Base-by-base conservation (phyloP, 148 eudicot species). In the Camellia japonica region DNA sequence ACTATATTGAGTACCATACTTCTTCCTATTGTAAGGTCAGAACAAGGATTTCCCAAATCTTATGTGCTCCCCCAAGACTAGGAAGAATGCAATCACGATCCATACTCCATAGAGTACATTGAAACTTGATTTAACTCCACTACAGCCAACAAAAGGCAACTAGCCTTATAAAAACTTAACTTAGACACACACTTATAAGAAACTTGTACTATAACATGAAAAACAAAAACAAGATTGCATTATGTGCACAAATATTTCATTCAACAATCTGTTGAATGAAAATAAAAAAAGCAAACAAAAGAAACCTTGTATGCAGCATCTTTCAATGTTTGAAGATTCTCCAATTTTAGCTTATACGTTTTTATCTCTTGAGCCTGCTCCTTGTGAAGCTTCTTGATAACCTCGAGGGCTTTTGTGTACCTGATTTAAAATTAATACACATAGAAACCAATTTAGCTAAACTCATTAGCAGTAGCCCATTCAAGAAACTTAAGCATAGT, bases 381-480 rank as follows among this genome's bases (percentile, higher is more conserved):
- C 84, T 97, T 97, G 76, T 97, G 98, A 86, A 97, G 99, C 88
- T 97, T 97, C 86, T 97, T 97, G 72, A 97, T 97, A 74, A 97
- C 97, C 91, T 97, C 99, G 79, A 97, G 89, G 41, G 99, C 99
- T 82, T 97, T 97, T 2, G 99, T 97, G 87, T 97, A 97, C 85
- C 99, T 97, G 74, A 78, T 78, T 71, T 73, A 44, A 84, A 73
- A 64, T 44, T 55, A 80, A 63, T 42, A 69, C 44, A 49, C 42
- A 15, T 61, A 49, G 52, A 61, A 44, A 68, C 52, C 60, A 75
- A 23, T 18, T n/a, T 5, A 78, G 15, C 19, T 47, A 11, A 67
- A 67, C 52, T 68, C 46, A 65, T 30, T 16, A 77, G 54, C 30
- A 63, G 62, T 51, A 81, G 46, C 20, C 14, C 5, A 18, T 15